Conservation (phyloP, 495 filamentous ascomycete species). For the Rhypophila decipiens region DNA sequence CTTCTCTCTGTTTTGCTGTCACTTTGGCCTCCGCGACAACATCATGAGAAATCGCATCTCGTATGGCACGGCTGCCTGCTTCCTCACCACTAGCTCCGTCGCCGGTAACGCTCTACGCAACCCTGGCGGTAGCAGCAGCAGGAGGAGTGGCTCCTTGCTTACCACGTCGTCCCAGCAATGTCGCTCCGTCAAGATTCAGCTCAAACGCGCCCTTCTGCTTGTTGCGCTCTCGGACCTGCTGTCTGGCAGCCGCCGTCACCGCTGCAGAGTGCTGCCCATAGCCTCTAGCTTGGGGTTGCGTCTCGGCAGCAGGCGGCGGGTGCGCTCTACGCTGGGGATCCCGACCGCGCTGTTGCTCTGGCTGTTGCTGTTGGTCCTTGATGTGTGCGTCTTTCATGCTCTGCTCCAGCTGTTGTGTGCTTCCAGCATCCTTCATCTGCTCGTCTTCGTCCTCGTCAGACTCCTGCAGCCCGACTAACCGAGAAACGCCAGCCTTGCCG, state of each 20-base stretch:
- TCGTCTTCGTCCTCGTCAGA: slow-evolving; percentile 56
- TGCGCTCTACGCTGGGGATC: slow-evolving; percentile 33
- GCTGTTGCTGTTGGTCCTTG: slow-evolving; percentile 46
- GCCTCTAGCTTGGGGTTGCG: slow-evolving; percentile 59
- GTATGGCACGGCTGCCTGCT: not conserved
- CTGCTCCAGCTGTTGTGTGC: slow-evolving; percentile 74
- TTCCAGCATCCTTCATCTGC: slow-evolving; percentile 44
- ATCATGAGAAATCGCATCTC: not conserved
- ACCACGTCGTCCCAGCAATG: slow-evolving; percentile 71
- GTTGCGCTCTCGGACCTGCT: slow-evolving; percentile 56
- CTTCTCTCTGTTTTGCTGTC: too few relatives aligned
- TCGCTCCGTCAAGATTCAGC: slow-evolving; percentile 82
- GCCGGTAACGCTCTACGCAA: slow-evolving; percentile 24
- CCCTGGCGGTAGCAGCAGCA: slow-evolving; percentile 18
- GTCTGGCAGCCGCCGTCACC: slow-evolving; percentile 72
- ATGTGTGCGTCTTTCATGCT: slow-evolving; percentile 78
- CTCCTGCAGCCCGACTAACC: slow-evolving; percentile 58
- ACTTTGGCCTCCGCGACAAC: not conserved
- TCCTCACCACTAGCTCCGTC: too few relatives aligned
- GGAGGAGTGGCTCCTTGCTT: slow-evolving; percentile 48
- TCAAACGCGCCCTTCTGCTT: slow-evolving; percentile 72
- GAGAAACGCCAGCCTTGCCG: slow-evolving; percentile 40
- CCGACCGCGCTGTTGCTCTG: slow-evolving; percentile 39
- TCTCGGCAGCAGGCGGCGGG: slow-evolving; percentile 29
- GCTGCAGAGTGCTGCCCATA: slow-evolving; percentile 77